phyloP scores from a whole-genome alignment of 1,139 yeast genomes.

The Lodderomyces oxycetoniae region DNA sequence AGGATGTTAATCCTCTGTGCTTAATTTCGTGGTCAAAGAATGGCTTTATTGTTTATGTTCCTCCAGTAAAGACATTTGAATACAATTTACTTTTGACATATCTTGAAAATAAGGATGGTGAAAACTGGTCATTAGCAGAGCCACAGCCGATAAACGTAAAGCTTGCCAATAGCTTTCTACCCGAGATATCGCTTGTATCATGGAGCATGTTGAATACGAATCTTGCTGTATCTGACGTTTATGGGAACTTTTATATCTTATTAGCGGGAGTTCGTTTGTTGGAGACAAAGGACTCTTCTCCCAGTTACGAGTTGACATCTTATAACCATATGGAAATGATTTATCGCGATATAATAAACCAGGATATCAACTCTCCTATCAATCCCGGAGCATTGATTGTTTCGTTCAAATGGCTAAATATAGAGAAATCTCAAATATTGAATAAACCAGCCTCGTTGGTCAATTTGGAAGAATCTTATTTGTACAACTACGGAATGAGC shows the following conservation, averaged over 20 bases:
- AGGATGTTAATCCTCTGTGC: constrained; percentile 8
- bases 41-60: constrained; percentile 66
- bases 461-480: constrained; percentile 19
- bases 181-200: constrained; percentile 29
- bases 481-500: constrained; percentile 51
- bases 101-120: constrained; percentile 60
- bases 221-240: constrained; percentile 45
- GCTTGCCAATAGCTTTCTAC: constrained; percentile 30
- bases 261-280: constrained; percentile 43
- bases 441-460: constrained; percentile 47
- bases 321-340: constrained; percentile 46
- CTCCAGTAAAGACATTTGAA: constrained; percentile 17
- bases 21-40: constrained; percentile 67
- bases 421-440: constrained; percentile 57
- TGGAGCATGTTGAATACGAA: constrained; percentile 56
- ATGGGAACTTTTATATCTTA: constrained; percentile 48
- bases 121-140: constrained; percentile 59
- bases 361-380: constrained; percentile 15
- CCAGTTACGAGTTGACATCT: constrained; percentile 43
- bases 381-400: constrained; percentile 28
- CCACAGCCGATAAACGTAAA: constrained; percentile 41
- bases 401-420: constrained; percentile 65
- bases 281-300: constrained; percentile 17
- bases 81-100: constrained; percentile 50
- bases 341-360: constrained; percentile 31